Base-by-base conservation (phyloP, 176 grass and related monocot genomes). In the Oryza glumipatula region DNA sequence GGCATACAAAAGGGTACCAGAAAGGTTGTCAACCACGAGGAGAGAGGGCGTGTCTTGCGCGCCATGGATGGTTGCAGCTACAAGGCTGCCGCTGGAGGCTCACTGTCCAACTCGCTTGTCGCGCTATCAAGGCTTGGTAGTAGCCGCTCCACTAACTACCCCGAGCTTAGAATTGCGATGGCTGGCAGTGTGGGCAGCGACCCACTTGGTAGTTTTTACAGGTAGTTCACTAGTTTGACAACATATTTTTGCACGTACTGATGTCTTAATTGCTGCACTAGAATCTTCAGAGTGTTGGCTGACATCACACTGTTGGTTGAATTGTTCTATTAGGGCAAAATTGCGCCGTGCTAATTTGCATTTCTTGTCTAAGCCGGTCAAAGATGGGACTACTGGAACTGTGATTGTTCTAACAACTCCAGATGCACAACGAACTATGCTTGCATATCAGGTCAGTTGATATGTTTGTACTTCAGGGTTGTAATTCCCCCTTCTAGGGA, bases 41-140 rank as follows among this genome's bases (percentile, higher is more conserved):
- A 99, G 72, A 94, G 96, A 66, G 96, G 91, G 5, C 82, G 76
- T 33, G 88, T 96, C 43, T 83, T 99, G 48, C 83, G 91, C 2
- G 91, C 89, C 74, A 98, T 98, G 96, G 96, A 96, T 83, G 96
- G 96, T 6, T 98, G 93, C 83, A 95, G 89, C 72, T 98, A 98
- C 85, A 96, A 98, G 82, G 96, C 91, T 10, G 96, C 93, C 46
- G 93, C 96, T 3, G 96, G 96, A 36, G 96, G 93, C 65, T 98
- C 91, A 51, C 89, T 98, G 36, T 95, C 93, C 39, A 99, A 99
- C 77, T 95, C 96, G 4, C 82, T 96, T 7, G 96, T 96, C 36
- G 96, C 93, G 23, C 88, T 99, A 76, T 84, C 91, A 11, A 91
- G 93, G 76, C 89, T 94, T 47, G 96, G 96, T 17, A 86, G 78